Percentiles rank a stretch among this genome's conserved stretches.
These are phyloP conservation scores for Saccharomycopsis sp. DNA, from an alignment of 805 yeast genomes.

Conservation along the genomic window DNA sequence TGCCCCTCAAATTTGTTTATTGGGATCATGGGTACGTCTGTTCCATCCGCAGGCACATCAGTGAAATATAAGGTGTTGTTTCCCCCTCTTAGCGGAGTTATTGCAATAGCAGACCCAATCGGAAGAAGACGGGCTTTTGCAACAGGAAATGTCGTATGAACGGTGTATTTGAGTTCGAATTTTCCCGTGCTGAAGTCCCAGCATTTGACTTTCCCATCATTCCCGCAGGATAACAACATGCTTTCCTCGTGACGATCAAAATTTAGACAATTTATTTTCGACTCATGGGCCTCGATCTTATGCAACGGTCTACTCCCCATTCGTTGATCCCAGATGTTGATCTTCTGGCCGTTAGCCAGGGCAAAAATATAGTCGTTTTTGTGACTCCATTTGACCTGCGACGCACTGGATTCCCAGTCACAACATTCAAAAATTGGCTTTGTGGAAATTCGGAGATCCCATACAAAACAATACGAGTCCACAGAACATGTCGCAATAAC, in stretches of 20 bases:
- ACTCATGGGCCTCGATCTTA: slow-evolving; percentile 66
- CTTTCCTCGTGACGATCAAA: slow-evolving; percentile 57
- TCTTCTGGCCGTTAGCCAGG: slow-evolving; percentile 73
- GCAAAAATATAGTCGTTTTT: slow-evolving; percentile 72
- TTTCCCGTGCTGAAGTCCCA: slow-evolving; percentile 48
- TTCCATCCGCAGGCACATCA: slow-evolving; percentile 22
- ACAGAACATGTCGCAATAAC: slow-evolving; percentile 87
- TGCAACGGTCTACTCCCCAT: slow-evolving; percentile 72
- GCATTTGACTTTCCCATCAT: slow-evolving; percentile 74
- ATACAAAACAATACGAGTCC: slow-evolving; percentile 76
- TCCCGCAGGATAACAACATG: slow-evolving; percentile 73
- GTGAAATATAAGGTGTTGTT: slow-evolving; percentile 39
- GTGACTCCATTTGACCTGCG: slow-evolving; percentile 92
- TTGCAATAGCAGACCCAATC: slow-evolving; percentile 79
- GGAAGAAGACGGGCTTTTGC: slow-evolving; percentile 86
- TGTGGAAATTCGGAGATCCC: slow-evolving; percentile 82
- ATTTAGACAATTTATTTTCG: slow-evolving; percentile 85
- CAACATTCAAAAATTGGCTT: slow-evolving; percentile 73
- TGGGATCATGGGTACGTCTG: slow-evolving; percentile 34
- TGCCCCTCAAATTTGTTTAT: slow-evolving; percentile 71
- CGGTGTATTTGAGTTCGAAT: slow-evolving; percentile 23
- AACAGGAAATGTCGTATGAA: slow-evolving; percentile 57
- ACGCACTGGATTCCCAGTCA: slow-evolving; percentile 94
- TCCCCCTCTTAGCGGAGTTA: slow-evolving; percentile 90
- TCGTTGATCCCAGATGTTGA: slow-evolving; percentile 84